Evolutionary conservation across 805 yeast genomes (phyloP), one percentile per base, ranked within the genome.

Genomic region (Candida stauntonica): DNA sequence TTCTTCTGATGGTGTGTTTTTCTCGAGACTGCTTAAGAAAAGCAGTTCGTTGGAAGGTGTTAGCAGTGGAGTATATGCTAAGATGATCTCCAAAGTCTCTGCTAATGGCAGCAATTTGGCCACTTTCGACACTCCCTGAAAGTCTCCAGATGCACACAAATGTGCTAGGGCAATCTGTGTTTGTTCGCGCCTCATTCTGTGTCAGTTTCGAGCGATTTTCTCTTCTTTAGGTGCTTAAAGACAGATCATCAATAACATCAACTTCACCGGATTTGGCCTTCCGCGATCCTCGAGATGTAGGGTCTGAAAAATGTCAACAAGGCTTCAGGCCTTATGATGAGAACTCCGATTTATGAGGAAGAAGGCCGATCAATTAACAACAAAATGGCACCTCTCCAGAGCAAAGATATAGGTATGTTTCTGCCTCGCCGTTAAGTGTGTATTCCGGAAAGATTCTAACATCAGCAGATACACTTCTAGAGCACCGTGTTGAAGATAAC

Each of bases 61-160:
- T 3, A 38, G 30, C 31, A 39, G 17, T 11, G 48, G 48, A 7
- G 48, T 41, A 20, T 44, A 41, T 11, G 35, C 17, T 18, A 44
- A 33, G 7, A 44, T 23, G n/a, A 38, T 23, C 21, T 32, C 34
- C 13, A 44, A 35, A 2, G 42, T 37, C 15, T 17, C 27, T 1
- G 11, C 27, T 8, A 38, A 29, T 3, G 29, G 15, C 5, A 38
- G 37, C 6, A 35, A 29, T 17, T 17, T n/a, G 4, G 45, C 41
- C n/a, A 29, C 16, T 9, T 17, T 23, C 7, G 27, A 15, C 18
- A 37, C 36, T 12, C 26, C 31, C 2, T 13, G 5, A n/a, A 37
- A 20, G 5, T 41, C 14, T 5, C 28, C 42, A 9, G 24, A 17
- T 5, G 42, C 8, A 7, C 37, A 31, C 9, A 38, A 30, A 14